Conservation (phyloP, 2,329 filamentous ascomycete species). For the Sporothrix brunneoviolacea region DNA sequence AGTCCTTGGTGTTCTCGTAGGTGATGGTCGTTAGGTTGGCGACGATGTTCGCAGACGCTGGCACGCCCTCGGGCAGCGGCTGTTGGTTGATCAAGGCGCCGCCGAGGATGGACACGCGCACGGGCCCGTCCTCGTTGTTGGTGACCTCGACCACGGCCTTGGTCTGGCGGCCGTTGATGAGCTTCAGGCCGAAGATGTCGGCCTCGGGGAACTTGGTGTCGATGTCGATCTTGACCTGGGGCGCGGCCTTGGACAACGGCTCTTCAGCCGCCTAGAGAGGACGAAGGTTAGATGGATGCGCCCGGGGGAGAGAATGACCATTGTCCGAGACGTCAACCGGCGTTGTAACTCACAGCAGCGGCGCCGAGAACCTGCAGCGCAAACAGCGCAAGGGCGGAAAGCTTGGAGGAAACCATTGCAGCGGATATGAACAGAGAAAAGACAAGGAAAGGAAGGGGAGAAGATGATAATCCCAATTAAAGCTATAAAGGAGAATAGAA, state of each 20-base stretch:
- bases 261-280: constrained; percentile 12
- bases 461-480: neutral
- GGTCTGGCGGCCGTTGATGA: constrained; percentile 86
- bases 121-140: constrained; percentile 73
- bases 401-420: constrained; percentile 67
- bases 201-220: constrained; percentile 58
- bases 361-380: constrained; percentile 62
- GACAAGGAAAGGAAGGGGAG: neutral
- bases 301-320: too few relatives aligned
- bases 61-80: constrained; percentile 42
- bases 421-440: too few relatives aligned
- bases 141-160: constrained; percentile 73
- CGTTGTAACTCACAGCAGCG: constrained; percentile 46
- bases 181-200: constrained; percentile 90
- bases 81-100: constrained; percentile 61
- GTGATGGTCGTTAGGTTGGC: constrained; percentile 77
- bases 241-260: constrained; percentile 17
- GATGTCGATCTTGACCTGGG: constrained; percentile 57
- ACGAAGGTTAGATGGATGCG: neutral
- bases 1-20: constrained; percentile 67
- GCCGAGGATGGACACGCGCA: constrained; percentile 69
- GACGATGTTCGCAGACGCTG: constrained; percentile 51
- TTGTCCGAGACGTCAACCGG: neutral
- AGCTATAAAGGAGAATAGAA: constrained; percentile 10
- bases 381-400: constrained; percentile 64